Base-by-base conservation (phyloP, 2,329 filamentous ascomycete species). In the Immersiporthe knoxdaviesiana region DNA sequence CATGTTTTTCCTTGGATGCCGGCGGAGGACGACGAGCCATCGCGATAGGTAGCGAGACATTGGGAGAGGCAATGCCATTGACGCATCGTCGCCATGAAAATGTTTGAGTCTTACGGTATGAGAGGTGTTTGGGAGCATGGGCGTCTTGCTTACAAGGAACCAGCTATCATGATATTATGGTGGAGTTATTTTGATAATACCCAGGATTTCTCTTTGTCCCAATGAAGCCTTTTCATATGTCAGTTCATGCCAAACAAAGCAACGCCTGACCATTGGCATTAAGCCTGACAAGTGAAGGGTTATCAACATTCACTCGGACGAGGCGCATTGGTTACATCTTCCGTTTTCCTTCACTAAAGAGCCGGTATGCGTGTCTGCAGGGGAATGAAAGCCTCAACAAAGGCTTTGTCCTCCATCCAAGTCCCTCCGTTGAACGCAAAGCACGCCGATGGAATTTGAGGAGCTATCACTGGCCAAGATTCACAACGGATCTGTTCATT, bases 1-100 rank as follows among this genome's bases (percentile, higher is more conserved):
- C 61, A 50, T 24, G 61, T 47, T 1, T 63, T 63, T 35, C 61
- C 61, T 12, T 50, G 61, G 61, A 63, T 63, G 61, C 59, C 59
- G 37, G 59, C 59, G 2, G 59, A 44, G 5, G 37, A 62, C 1
- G 60, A 47, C 2, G 27, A 47, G 27, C 61, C 12, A 18, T 24
- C 11, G 24, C 14, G 24, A 18, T 4, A 18, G 24, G 3, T 4
- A 8, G 41, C 61, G n/a, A 18, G 30, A 44, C 6, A 2, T 11
- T 14, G n/a, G 37, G 16, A 37, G 21, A 44, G 37, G 39, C 59
- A 41, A n/a, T 27, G 35, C 21, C 59, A 14, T 27, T 61, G 37
- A 44, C 12, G 12, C 59, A 56, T 56, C 32, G 6, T 3, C 32
- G 6, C 8, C 21, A 30, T 35, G 8, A 14, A 11, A 14, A 18